Conservation (phyloP, 306 rosid genomes). For the Arachis hypogaea region DNA sequence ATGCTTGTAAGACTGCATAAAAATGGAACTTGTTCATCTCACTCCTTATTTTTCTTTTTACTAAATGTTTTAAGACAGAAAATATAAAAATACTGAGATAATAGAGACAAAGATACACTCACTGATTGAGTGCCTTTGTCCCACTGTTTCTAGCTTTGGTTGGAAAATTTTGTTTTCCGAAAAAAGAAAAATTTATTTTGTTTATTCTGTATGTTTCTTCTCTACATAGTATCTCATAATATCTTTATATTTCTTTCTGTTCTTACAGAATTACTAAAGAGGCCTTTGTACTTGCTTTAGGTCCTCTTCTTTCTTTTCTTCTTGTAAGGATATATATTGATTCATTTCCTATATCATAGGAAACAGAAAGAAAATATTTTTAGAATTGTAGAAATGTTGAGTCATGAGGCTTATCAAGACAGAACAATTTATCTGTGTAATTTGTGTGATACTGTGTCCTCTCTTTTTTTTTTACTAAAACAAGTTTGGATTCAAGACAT, state of each 20-base stretch:
- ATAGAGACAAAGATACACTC: too few species aligned
- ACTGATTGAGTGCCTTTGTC: too few species aligned
- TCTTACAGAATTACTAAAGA: not conserved
- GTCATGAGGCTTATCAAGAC: slow-evolving; percentile 4
- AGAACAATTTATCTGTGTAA: slow-evolving; percentile 14
- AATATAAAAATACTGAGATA: too few species aligned
- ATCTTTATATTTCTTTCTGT: not conserved
- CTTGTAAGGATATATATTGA: slow-evolving; percentile 45
- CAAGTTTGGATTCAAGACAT: slow-evolving; percentile 32
- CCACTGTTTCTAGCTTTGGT: too few species aligned
- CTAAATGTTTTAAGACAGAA: too few species aligned
- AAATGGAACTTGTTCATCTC: not conserved
- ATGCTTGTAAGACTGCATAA: slow-evolving; percentile 80
- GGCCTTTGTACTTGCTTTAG: slow-evolving; percentile 14
- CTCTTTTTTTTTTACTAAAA: not conserved
- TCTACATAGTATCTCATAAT: too few species aligned
- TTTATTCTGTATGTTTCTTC: not conserved
- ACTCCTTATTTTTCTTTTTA: too few species aligned
- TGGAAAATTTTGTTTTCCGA: too few species aligned
- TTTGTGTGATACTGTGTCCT: slow-evolving; percentile 13
- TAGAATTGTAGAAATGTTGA: slow-evolving; percentile 36
- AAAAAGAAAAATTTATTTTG: not conserved
- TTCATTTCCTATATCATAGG: slow-evolving; percentile 27
- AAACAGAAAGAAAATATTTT: slow-evolving; percentile 16
- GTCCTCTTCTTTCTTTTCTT: slow-evolving; percentile 35